Evolutionary conservation across 2,329 filamentous ascomycete species (phyloP).

Genomic region (Scortechinia acanthostroma): DNA sequence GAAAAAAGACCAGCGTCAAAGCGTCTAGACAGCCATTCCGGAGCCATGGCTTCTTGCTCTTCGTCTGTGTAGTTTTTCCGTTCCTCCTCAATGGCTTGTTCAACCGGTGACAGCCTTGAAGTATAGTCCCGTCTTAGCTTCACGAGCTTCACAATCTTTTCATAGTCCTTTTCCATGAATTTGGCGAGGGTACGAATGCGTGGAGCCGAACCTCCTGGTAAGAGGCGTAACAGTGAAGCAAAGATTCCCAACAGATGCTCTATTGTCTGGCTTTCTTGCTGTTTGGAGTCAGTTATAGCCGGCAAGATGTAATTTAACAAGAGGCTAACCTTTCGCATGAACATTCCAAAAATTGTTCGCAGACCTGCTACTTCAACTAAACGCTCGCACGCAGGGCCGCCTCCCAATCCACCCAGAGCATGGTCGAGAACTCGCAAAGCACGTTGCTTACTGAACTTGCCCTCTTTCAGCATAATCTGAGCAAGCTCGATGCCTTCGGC

Average conservation of each 20-base stretch:
- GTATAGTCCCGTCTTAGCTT: constrained; percentile 67
- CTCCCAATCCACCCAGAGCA: constrained; percentile 45
- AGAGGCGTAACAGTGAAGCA: constrained; percentile 68
- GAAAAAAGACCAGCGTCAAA: constrained; percentile 81
- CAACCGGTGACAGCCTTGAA: constrained; percentile 47
- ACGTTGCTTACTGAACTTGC: constrained; percentile 72
- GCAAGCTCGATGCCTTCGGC: constrained; percentile 88
- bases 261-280: constrained; percentile 55
- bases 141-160: constrained; percentile 71
- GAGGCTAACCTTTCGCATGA: constrained; percentile 63
- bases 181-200: constrained; percentile 84
- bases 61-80: constrained; percentile 43
- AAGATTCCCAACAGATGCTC: constrained; percentile 85
- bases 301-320: background rate
- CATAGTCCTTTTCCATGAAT: constrained; percentile 90
- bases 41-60: constrained; percentile 51
- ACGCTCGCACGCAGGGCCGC: constrained; percentile 61
- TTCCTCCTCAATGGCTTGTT: constrained; percentile 47
- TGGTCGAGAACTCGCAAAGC: constrained; percentile 81
- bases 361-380: constrained; percentile 79
- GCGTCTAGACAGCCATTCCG: constrained; percentile 68
- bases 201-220: constrained; percentile 71
- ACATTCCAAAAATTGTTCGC: constrained; percentile 77
- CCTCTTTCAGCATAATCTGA: constrained; percentile 84
- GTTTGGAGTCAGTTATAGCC: constrained; percentile 9